phyloP scores from a whole-genome alignment of 257 asterid genomes.

The Misopates orontium region DNA sequence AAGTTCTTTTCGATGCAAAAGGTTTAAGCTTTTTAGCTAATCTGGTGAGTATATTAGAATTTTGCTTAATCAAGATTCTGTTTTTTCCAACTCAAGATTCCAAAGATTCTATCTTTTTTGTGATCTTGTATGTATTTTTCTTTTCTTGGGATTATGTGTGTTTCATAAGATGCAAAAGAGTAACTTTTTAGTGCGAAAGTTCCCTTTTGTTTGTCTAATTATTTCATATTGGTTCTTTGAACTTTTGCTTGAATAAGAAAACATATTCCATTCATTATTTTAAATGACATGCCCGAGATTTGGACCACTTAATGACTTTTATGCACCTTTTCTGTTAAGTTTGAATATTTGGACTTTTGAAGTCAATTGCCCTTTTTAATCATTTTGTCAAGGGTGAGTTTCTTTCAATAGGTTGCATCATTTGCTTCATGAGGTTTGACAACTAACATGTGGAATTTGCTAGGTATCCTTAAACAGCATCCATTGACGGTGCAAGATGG shows the following conservation, averaged over 20 bases:
- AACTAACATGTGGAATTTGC: slow-evolving; percentile 7
- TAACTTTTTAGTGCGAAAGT: background rate
- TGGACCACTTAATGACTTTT: slow-evolving; percentile 5
- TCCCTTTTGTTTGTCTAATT: slow-evolving; percentile 4
- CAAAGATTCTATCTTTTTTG: background rate
- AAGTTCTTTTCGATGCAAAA: background rate
- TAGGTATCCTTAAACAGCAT: slow-evolving; percentile 24
- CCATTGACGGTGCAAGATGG: slow-evolving; percentile 44
- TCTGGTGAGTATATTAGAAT: slow-evolving; percentile 9
- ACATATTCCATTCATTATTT: background rate
- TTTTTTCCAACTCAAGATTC: background rate
- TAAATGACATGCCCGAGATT: background rate
- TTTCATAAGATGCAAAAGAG: slow-evolving; percentile 18
- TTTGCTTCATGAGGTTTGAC: background rate
- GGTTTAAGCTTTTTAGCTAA: slow-evolving; percentile 8
- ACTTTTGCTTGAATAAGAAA: background rate
- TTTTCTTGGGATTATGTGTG: slow-evolving; percentile 15
- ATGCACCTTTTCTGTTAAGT: slow-evolving; percentile 2
- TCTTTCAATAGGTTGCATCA: slow-evolving; percentile 6
- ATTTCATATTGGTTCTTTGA: slow-evolving; percentile 11
- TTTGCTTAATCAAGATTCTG: background rate
- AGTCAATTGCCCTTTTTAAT: slow-evolving; percentile 2
- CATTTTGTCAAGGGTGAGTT: background rate
- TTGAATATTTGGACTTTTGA: background rate
- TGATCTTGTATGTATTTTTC: slow-evolving; percentile 5